Conservation (phyloP, 1,284 basidiomycete species). For the Rhizopogon hawkerae region DNA sequence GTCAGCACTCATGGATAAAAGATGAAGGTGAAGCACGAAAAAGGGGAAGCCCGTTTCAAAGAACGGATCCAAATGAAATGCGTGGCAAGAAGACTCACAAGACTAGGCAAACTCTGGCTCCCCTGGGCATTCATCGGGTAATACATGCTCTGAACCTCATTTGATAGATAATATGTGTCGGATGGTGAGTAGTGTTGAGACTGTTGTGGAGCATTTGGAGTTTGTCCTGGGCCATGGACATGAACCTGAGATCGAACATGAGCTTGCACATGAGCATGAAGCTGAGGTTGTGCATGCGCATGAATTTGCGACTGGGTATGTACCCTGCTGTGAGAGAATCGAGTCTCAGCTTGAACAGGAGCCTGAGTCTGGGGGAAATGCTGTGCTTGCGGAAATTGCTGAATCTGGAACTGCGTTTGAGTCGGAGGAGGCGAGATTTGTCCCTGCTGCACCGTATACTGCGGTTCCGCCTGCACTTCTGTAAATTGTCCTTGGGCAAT, state of each 20-base stretch:
- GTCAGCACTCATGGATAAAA: constrained; percentile 5
- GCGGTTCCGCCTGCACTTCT: background rate
- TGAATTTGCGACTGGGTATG: background rate
- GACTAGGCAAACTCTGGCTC: constrained; percentile 16
- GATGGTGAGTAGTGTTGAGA: background rate
- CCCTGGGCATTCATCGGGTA: constrained; percentile 11
- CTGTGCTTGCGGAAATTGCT: background rate
- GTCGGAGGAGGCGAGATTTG: background rate
- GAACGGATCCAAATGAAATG: background rate
- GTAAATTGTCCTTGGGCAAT: background rate
- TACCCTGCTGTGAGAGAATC: background rate
- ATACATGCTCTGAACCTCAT: constrained; percentile 4
- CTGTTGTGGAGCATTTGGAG: background rate
- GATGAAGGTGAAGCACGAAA: background rate
- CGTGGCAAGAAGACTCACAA: constrained; percentile 15
- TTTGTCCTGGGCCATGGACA: background rate
- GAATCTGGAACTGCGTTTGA: background rate
- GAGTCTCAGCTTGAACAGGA: background rate
- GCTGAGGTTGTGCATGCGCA: background rate
- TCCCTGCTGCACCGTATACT: background rate
- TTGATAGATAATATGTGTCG: background rate
- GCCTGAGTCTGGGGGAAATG: background rate
- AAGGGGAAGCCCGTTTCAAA: background rate
- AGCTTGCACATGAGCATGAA: background rate
- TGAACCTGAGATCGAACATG: background rate